A percentile compares a stretch with the other conserved stretches of the same genome.
Evolutionary conservation across 2,329 filamentous ascomycete species (phyloP).

Genomic region (Dactylellina parvicollis): DNA sequence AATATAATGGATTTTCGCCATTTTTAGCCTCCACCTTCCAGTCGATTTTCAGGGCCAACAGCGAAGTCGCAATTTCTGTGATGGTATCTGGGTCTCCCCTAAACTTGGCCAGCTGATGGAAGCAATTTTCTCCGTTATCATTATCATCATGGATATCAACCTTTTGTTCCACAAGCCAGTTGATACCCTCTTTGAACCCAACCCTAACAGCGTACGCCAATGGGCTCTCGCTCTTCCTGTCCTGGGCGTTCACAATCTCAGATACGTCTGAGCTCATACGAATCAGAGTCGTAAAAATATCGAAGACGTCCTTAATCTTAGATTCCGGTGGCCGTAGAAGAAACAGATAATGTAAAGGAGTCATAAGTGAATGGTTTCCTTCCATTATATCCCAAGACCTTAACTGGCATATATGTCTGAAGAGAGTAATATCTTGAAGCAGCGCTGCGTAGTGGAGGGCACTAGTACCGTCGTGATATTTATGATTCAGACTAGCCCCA

Average conservation of each 20-base stretch:
- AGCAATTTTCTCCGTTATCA: constrained; percentile 1
- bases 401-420: constrained; percentile 12
- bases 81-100: background rate
- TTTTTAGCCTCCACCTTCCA: background rate
- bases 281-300: constrained; percentile 10
- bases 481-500: background rate
- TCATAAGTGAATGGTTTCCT: background rate
- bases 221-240: constrained; percentile 1
- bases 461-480: background rate
- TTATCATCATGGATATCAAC: constrained; percentile 24
- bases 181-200: constrained; percentile 9
- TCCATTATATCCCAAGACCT: constrained; percentile 8
- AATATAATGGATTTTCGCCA: too few relatives aligned
- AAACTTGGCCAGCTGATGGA: constrained; percentile 3
- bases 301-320: background rate
- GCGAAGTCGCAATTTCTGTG: background rate
- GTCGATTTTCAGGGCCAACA: background rate
- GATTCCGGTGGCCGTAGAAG: background rate
- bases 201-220: background rate
- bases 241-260: constrained; percentile 16
- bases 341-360: constrained; percentile 17
- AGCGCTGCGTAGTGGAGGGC: background rate
- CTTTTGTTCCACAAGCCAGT: background rate
- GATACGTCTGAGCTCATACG: background rate
- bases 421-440: constrained; percentile 10